Base-by-base conservation (phyloP, 1,284 basidiomycete genomes). In the Boletus albobrunnescens region DNA sequence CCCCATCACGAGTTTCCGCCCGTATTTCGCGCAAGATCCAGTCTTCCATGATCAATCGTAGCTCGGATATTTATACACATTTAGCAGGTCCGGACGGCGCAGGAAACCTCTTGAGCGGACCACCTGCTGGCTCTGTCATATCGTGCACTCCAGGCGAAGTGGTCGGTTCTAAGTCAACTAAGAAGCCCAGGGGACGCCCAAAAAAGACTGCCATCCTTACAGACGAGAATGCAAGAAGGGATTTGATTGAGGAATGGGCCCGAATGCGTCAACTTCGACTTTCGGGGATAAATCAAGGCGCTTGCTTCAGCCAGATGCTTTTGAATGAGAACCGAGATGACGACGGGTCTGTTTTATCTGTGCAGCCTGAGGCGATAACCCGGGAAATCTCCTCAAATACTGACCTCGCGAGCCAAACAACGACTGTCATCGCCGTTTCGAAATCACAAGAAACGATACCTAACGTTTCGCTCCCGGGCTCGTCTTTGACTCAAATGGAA, bases 221-320 rank as follows among this genome's bases (percentile, higher is more conserved):
- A 20, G 53, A 67, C 26, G 58, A 61, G 35, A 48, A 44, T 19
- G 31, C 44, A n/a, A 67, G 51, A 41, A 53, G 13, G 17, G 41
- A 51, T 30, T 27, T 66, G 20, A 63, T 63, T 36, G 56, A 65
- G 23, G 56, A 67, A 36, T 67, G 61, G 61, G 61, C 60, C 23
- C 58, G 44, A 20, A 41, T 64, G 41, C 65, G 61, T 36, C 59
- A 49, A 52, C 46, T 61, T 32, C 40, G 50, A 16, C 42, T 53
- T 39, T 47, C 49, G 3, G 56, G 48, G 9, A 46, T 30, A 37
- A 33, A 47, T 44, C 42, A 26, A 23, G 49, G 46, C 10, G 16
- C 36, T 20, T 35, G 44, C 22, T 35, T 33, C 0, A 35, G 24
- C 16, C 49, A 42, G 20, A 14, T 28, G 16, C 26, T 6, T 36